A percentile compares a stretch with the other conserved stretches of the same genome.
Conservation (phyloP, 2,329 filamentous ascomycete genomes). For the Alternaria sp. region DNA sequence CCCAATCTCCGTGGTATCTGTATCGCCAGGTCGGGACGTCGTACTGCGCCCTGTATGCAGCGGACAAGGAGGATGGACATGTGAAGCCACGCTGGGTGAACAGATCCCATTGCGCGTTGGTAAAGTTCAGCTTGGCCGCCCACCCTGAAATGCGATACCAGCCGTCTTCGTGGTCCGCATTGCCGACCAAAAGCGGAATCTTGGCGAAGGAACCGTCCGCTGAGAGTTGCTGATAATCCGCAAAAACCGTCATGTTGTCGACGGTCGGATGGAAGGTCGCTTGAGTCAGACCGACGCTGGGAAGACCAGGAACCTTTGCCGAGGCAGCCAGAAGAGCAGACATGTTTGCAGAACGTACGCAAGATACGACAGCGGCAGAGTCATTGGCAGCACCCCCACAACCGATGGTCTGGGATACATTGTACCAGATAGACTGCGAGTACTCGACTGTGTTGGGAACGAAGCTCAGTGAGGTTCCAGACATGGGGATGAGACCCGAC, state of each 20-base stretch:
- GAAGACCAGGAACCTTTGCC: constrained; percentile 33
- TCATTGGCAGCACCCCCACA: constrained; percentile 39
- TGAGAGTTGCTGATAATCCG: constrained; percentile 35
- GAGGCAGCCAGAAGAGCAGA: constrained; percentile 31
- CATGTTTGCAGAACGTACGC: constrained; percentile 43
- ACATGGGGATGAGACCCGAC: constrained; percentile 56
- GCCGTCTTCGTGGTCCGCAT: constrained; percentile 33
- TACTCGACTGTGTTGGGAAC: constrained; percentile 33
- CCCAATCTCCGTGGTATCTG: constrained; percentile 46
- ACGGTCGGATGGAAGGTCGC: constrained; percentile 41
- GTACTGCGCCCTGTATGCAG: constrained; percentile 28
- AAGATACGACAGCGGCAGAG: constrained; percentile 39
- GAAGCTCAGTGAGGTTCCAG: constrained; percentile 53
- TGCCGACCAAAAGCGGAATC: constrained; percentile 32
- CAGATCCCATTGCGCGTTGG: constrained; percentile 31
- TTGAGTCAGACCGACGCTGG: constrained; percentile 30
- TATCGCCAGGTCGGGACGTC: constrained; percentile 47
- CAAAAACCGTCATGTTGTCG: constrained; percentile 40
- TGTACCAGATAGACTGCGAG: constrained; percentile 39
- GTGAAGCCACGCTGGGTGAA: constrained; percentile 34
- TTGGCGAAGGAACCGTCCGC: constrained; percentile 30
- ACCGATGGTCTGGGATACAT: constrained; percentile 48
- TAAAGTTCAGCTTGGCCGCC: constrained; percentile 27
- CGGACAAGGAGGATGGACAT: constrained; percentile 27
- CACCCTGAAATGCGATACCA: constrained; percentile 38